These are phyloP conservation scores for Fusarium verrucosum DNA, from an alignment of 2,329 filamentous ascomycete species.

Conservation along the genomic window DNA sequence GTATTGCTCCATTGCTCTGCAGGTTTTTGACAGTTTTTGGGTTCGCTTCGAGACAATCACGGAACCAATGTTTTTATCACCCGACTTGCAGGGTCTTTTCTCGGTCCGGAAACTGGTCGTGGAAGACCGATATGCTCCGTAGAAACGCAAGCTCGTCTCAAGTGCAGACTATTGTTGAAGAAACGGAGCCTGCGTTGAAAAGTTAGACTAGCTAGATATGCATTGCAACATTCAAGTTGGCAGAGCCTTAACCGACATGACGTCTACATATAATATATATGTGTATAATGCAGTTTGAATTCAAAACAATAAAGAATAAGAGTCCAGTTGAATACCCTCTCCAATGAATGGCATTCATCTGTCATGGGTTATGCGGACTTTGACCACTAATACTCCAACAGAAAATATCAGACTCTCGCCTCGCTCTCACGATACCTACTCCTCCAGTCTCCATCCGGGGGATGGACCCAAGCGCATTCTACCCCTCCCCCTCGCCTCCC, in stretches of 20 bases:
- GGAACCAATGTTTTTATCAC: conserved; percentile 26
- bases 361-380: conserved; percentile 3
- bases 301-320: not conserved
- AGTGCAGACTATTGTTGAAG: conserved; percentile 16
- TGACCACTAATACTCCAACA: conserved; percentile 14
- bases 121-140: conserved; percentile 11
- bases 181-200: conserved; percentile 16
- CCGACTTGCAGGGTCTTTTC: conserved; percentile 29
- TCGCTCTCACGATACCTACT: conserved; percentile 23
- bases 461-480: conserved; percentile 28
- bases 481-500: conserved; percentile 32
- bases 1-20: conserved; percentile 34
- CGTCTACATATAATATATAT: conserved; percentile 10
- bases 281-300: not conserved
- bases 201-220: conserved; percentile 7
- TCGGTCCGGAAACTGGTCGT: conserved; percentile 22
- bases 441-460: not conserved
- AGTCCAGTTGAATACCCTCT: conserved; percentile 27
- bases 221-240: conserved; percentile 14
- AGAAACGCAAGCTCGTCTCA: not conserved
- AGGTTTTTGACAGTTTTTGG: conserved; percentile 27
- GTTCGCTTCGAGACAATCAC: conserved; percentile 15
- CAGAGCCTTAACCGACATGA: conserved; percentile 14
- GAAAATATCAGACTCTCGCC: conserved; percentile 23
- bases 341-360: conserved; percentile 3